Evolutionary conservation across 2,329 filamentous ascomycete species (phyloP), one percentile per base, ranked within the genome.

Genomic region (Acrocalymma vagum): DNA sequence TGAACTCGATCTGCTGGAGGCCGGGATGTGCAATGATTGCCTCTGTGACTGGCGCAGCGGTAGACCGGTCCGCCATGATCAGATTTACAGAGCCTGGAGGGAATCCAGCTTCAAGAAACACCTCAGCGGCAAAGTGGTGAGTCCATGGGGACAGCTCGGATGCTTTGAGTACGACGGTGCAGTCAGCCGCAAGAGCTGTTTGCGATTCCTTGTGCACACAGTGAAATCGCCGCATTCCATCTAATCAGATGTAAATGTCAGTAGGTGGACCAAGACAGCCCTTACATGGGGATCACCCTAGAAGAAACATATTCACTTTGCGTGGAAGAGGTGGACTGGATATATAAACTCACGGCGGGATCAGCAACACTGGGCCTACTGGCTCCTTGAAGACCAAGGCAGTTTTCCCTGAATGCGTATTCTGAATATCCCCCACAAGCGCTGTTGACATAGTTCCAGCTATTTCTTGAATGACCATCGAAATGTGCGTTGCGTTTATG

Each of bases 1-100:
- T 73, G 46, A 73, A 73, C 23, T 62, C 60, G 17, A 72, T 62
- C 54, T 72, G 72, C 29, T 61, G 56, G 14, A 73, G 59, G 9
- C 62, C 56, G 54, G 69, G 65, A 48, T 73, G 70, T 1, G 56
- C 53, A 13, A 73, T 47, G 9, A 61, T 13, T 3, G 42, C 58
- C 14, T 66, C 65, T 1, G 56, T 58, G 39, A 73, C 55, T 15
- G 43, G 30, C 4, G 33, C 42, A 3, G 53, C 53, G 26, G 46
- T 48, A 17, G 50, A 48, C 23, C 48, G 38, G 13, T 35, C 26
- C 9, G 31, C 37, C 30, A 55, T 51, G 26, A 55, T 55, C 16
- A 50, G 43, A 35, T 61, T 61, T 23, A 61, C 21, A 8, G 72
- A 67, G n/a, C 69, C 70, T 15, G 63, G 58, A 1, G 66, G 66